These are phyloP conservation scores for Ceratobasidium sp. DNA, from an alignment of 1,284 basidiomycete species.

Conservation along the genomic window DNA sequence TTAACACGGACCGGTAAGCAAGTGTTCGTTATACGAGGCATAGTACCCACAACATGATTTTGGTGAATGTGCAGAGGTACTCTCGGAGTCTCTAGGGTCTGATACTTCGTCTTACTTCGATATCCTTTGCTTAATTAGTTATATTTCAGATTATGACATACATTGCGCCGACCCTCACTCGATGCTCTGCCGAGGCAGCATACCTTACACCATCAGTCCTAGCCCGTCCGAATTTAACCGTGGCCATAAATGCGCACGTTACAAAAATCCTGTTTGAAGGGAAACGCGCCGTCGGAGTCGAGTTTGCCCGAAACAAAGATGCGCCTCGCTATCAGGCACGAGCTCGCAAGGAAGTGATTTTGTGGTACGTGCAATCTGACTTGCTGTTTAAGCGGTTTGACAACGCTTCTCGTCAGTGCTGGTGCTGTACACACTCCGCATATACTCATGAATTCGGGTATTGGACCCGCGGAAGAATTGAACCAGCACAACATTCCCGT, in stretches of 20 bases:
- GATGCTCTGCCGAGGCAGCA: constrained; percentile 65
- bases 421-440: constrained; percentile 63
- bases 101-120: constrained; percentile 50
- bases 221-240: constrained; percentile 72
- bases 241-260: constrained; percentile 67
- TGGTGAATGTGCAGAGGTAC: constrained; percentile 59
- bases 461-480: constrained; percentile 72
- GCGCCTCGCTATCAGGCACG: constrained; percentile 59
- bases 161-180: constrained; percentile 5
- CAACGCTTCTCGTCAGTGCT: constrained; percentile 29
- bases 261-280: constrained; percentile 64
- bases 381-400: no score
- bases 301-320: constrained; percentile 62
- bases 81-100: constrained; percentile 67
- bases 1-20: constrained; percentile 60
- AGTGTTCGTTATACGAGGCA: background rate
- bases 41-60: background rate
- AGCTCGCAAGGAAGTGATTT: constrained; percentile 70
- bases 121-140: background rate
- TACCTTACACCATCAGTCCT: constrained; percentile 75
- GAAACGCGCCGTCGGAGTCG: constrained; percentile 69
- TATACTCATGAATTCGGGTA: constrained; percentile 73
- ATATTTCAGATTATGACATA: constrained; percentile 32
- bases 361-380: constrained; percentile 55
- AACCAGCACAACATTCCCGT: constrained; percentile 64